Base-by-base conservation (phyloP, 2,329 filamentous ascomycete genomes). In the Daldinia sp. region DNA sequence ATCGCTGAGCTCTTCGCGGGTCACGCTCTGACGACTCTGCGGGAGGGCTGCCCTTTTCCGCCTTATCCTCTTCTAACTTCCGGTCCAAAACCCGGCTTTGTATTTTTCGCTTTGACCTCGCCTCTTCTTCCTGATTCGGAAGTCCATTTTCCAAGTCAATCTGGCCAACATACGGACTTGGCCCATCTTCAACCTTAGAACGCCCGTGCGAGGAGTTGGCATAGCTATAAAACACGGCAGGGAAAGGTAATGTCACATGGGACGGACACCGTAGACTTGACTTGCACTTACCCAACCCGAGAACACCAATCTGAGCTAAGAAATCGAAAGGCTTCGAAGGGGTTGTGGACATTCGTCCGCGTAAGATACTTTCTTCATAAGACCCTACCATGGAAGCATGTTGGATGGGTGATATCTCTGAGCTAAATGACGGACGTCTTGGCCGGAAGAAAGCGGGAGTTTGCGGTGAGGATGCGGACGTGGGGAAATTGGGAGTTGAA, bases 301-400 rank as follows among this genome's bases (percentile, higher is more conserved):
- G 81, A 0, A 98, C 95, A 19, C 95, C 95, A 59, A 99, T 97
- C 74, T 98, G 93, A 25, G 95, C 95, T 4, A 96, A 85, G 73
- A 99, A 99, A 68, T 97, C 90, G 4, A 99, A 81, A 4, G 95
- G 94, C 68, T 92, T 94, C 0, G 94, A 98, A 0, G 95, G 94
- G 1, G 90, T 95, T 1, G 94, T 97, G 25, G 95, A 98, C 95
- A 99, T 99, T 65, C 95, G 88, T 35, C 95, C 95, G 47, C 93
- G 88, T 1, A 99, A 81, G 63, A 99, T 97, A 25, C 93, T 97
- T 78, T 99, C 95, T 77, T 99, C 95, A 70, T 97, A 99, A 1
- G 94, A 97, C 1, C 95, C 95, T 1, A 98, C 94, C 91, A 99
- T 96, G 3, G 94, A 94, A 7, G 94, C 94, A 77, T 96, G 93